Percentiles rank a stretch among this genome's conserved stretches.
These are phyloP conservation scores for Wickerhamiella parazyma DNA, from an alignment of 805 yeast genomes.

Conservation along the genomic window DNA sequence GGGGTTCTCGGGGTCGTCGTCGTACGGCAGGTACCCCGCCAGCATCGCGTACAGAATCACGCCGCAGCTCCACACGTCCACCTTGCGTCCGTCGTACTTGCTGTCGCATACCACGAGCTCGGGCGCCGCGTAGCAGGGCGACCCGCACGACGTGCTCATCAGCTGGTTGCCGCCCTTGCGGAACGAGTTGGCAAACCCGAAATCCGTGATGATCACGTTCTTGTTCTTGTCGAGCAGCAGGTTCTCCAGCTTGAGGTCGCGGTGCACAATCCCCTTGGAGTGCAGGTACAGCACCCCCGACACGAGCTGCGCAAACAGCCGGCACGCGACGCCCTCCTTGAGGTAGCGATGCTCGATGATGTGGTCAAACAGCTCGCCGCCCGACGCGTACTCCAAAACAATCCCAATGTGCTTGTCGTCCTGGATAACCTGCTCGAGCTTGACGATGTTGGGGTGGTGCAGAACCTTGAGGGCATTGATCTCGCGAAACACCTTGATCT, in stretches of 20 bases:
- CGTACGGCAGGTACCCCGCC: slow-evolving; percentile 94
- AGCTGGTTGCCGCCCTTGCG: slow-evolving; percentile 35
- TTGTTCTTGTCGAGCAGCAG: slow-evolving; percentile 70
- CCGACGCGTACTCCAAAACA: slow-evolving; percentile 91
- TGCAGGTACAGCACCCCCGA: slow-evolving; percentile 89
- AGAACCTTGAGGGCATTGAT: slow-evolving; percentile 69
- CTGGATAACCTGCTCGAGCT: slow-evolving; percentile 82
- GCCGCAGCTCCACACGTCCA: slow-evolving; percentile 96
- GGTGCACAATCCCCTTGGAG: slow-evolving; percentile 63
- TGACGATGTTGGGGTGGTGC: slow-evolving; percentile 88
- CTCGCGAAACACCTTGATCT: slow-evolving; percentile 81
- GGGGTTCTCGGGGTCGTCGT: slow-evolving; percentile 93
- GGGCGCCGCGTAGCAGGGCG: slow-evolving; percentile 98
- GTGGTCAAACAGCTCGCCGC: slow-evolving; percentile 92
- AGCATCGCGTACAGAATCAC: slow-evolving; percentile 92
- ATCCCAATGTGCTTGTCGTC: slow-evolving; percentile 93
- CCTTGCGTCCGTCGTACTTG: slow-evolving; percentile 84
- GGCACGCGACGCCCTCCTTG: slow-evolving; percentile 76
- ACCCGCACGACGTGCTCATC: slow-evolving; percentile 92
- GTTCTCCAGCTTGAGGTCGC: slow-evolving; percentile 67
- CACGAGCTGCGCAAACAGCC: slow-evolving; percentile 81
- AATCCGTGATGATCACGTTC: slow-evolving; percentile 76
- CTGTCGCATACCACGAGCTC: slow-evolving; percentile 79
- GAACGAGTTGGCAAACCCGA: slow-evolving; percentile 90
- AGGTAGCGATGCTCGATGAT: slow-evolving; percentile 74